Evolutionary conservation across 805 yeast genomes (phyloP).

Genomic region (Teunomyces kruisii): DNA sequence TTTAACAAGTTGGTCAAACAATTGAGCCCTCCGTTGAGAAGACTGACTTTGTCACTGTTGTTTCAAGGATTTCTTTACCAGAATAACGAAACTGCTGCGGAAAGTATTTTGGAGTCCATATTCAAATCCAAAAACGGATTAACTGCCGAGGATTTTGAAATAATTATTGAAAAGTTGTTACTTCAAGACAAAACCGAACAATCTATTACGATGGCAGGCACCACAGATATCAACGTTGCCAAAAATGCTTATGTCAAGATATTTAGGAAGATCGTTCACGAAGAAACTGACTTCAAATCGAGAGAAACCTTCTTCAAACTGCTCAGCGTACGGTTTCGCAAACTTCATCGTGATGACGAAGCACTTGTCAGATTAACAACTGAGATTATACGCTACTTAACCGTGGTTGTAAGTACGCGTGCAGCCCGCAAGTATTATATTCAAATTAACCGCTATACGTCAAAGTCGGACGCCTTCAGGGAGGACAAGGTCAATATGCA

Average conservation of each 20-base stretch:
- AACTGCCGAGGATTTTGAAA: conserved; percentile 23
- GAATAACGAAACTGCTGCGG: conserved; percentile 28
- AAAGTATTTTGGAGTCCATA: conserved; percentile 28
- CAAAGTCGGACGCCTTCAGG: conserved; percentile 1
- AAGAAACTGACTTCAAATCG: neutral
- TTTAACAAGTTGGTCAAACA: conserved; percentile 20
- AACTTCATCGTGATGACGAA: conserved; percentile 14
- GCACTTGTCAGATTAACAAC: conserved; percentile 15
- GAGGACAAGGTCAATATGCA: neutral
- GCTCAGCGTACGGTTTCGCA: conserved; percentile 9
- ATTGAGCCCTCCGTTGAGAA: conserved; percentile 29
- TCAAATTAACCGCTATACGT: conserved; percentile 8
- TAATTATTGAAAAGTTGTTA: conserved; percentile 26
- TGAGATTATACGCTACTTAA: conserved; percentile 17
- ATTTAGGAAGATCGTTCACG: conserved; percentile 11
- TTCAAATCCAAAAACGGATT: conserved; percentile 28
- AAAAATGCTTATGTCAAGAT: conserved; percentile 25
- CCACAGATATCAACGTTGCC: conserved; percentile 19
- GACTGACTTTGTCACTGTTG: conserved; percentile 33
- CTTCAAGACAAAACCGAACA: conserved; percentile 22
- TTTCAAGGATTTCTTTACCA: conserved; percentile 28
- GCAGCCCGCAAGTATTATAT: conserved; percentile 19
- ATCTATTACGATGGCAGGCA: conserved; percentile 21
- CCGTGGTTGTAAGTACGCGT: conserved; percentile 18
- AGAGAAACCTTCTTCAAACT: conserved; percentile 9